Percentiles rank a stretch among this genome's conserved stretches.
Conservation (phyloP, 1,284 basidiomycete species). For the Pholiota adiposa region DNA sequence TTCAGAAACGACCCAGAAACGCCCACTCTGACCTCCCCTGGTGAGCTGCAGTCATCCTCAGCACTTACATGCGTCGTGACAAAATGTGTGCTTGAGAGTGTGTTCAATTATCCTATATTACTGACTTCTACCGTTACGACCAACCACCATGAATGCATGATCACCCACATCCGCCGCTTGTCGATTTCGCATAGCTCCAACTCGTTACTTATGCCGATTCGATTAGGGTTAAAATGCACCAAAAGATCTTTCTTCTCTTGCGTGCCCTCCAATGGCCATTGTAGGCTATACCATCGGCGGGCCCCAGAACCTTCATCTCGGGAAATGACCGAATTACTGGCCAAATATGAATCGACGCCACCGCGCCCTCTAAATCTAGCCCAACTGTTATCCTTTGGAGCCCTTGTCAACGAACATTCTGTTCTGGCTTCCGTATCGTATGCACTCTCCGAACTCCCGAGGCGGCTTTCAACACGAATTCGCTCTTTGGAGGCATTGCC, state of each 20-base stretch:
- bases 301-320: slow-evolving; percentile 38
- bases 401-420: slow-evolving; percentile 70
- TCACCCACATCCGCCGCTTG: no score
- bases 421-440: slow-evolving; percentile 72
- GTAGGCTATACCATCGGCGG: slow-evolving; percentile 24
- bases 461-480: slow-evolving; percentile 72
- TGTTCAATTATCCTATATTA: no score
- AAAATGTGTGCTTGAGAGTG: no score
- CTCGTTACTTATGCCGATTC: neutral
- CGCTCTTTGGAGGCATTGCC: slow-evolving; percentile 73
- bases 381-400: slow-evolving; percentile 73
- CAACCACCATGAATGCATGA: neutral
- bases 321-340: slow-evolving; percentile 53
- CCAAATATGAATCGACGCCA: slow-evolving; percentile 58
- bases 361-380: slow-evolving; percentile 69
- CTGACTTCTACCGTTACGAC: no score
- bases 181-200: neutral
- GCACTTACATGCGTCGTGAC: no score
- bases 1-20: no score
- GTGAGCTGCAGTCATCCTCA: no score
- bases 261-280: neutral
- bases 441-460: slow-evolving; percentile 74
- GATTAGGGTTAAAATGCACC: neutral
- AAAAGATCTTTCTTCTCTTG: neutral
- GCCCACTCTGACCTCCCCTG: no score